These are phyloP conservation scores for Solanum acaule DNA, from an alignment of 257 asterid species.

Conservation along the genomic window DNA sequence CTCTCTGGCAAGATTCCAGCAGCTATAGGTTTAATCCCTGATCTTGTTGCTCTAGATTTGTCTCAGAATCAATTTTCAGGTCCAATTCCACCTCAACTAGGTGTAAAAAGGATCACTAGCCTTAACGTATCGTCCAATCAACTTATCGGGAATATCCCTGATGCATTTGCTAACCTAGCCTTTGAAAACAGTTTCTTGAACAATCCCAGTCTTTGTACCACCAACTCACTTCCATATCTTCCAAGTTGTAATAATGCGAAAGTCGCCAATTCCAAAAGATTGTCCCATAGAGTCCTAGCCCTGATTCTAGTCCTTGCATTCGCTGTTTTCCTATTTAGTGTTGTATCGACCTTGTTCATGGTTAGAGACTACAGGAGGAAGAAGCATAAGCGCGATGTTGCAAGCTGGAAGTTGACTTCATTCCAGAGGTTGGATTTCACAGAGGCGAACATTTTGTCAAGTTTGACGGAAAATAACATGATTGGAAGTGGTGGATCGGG, in stretches of 20 bases:
- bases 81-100: conserved; percentile 54
- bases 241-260: conserved; percentile 26
- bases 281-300: conserved; percentile 31
- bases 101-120: conserved; percentile 35
- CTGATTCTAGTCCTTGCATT: conserved; percentile 35
- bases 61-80: conserved; percentile 62
- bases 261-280: conserved; percentile 12
- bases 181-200: conserved; percentile 51
- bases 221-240: conserved; percentile 22
- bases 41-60: conserved; percentile 54
- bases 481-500: conserved; percentile 67
- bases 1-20: conserved; percentile 60
- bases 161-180: conserved; percentile 58
- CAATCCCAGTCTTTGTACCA: conserved; percentile 54
- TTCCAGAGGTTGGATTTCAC: conserved; percentile 52
- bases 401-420: conserved; percentile 72
- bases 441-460: conserved; percentile 28
- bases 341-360: conserved; percentile 21
- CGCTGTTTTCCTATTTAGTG: conserved; percentile 15
- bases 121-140: conserved; percentile 65
- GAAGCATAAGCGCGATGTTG: conserved; percentile 42
- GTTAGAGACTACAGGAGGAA: conserved; percentile 43
- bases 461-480: conserved; percentile 38
- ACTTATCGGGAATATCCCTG: conserved; percentile 56
- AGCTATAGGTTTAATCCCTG: conserved; percentile 38